These are phyloP conservation scores for Blastobotrys indianensis DNA, from an alignment of 1,139 yeast genomes.

Conservation along the genomic window DNA sequence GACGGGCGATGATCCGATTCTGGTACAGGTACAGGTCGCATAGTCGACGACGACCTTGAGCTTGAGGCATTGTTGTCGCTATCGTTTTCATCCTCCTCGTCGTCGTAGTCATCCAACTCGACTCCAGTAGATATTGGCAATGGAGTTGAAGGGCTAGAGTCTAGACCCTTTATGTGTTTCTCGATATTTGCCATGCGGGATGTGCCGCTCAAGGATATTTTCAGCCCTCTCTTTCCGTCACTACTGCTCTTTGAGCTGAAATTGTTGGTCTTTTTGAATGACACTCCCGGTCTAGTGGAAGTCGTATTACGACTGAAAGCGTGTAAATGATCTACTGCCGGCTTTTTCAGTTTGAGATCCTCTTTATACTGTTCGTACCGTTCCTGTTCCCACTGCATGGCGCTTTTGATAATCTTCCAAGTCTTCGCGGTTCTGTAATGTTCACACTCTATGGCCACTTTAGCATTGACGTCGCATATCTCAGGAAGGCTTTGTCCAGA, in stretches of 20 bases:
- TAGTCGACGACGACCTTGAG: not conserved
- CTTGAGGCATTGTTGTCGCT: not conserved
- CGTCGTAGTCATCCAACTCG: not conserved
- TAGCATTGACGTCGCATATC: constrained; percentile 55
- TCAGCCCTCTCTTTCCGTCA: too few relatives aligned
- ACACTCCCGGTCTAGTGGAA: too few relatives aligned
- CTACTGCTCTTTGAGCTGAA: too few relatives aligned
- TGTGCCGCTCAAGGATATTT: too few relatives aligned
- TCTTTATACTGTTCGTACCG: constrained; percentile 17
- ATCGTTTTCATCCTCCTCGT: not conserved
- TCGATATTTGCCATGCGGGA: too few relatives aligned
- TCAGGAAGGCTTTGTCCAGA: constrained; percentile 47
- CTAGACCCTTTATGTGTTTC: too few relatives aligned
- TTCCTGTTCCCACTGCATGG: constrained; percentile 44
- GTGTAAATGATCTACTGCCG: not conserved
- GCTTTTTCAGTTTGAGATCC: not conserved
- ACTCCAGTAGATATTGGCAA: constrained; percentile 8
- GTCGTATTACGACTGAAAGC: too few relatives aligned
- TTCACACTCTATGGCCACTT: constrained; percentile 50
- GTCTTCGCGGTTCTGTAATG: constrained; percentile 57
- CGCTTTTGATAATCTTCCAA: constrained; percentile 60
- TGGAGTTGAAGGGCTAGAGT: constrained; percentile 6
- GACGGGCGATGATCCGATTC: constrained; percentile 3
- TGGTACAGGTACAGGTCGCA: constrained; percentile 8
- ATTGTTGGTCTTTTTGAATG: too few relatives aligned